Evolutionary conservation across 2,329 filamentous ascomycete genomes (phyloP).

Genomic region (Sporothrix luriei): DNA sequence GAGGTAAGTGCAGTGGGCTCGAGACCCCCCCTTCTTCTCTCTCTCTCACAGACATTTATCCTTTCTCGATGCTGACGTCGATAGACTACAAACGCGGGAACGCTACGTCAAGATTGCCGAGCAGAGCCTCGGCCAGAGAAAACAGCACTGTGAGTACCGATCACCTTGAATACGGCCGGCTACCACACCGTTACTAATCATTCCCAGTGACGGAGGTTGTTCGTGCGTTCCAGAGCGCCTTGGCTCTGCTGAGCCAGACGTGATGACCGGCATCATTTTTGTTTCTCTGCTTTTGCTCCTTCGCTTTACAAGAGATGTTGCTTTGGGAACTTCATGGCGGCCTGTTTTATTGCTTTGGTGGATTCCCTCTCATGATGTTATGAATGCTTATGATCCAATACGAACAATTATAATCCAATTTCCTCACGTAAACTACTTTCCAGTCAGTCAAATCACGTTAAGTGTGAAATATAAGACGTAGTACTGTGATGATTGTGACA

Average conservation of each 20-base stretch:
- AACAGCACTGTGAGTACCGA: constrained; percentile 71
- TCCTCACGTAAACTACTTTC: neutral
- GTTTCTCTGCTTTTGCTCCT: neutral
- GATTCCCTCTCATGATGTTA: neutral
- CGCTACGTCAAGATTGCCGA: constrained; percentile 76
- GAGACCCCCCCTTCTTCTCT: neutral
- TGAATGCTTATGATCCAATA: constrained; percentile 8
- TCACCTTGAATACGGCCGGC: neutral
- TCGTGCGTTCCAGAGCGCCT: constrained; percentile 63
- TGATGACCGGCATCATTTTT: neutral
- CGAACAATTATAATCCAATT: neutral
- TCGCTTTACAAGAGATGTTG: neutral
- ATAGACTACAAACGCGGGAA: constrained; percentile 75
- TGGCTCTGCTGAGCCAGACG: constrained; percentile 55
- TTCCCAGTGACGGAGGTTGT: constrained; percentile 58
- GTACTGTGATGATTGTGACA: no score
- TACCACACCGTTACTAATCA: constrained; percentile 34
- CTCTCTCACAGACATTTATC: no score
- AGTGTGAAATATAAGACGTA: neutral
- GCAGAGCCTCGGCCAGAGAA: constrained; percentile 69
- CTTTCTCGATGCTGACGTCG: constrained; percentile 29
- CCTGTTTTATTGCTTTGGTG: neutral
- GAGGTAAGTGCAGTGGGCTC: constrained; percentile 55
- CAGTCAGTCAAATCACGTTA: neutral
- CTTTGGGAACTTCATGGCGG: neutral